A percentile compares a stretch with the other conserved stretches of the same genome.
Conservation (phyloP, 805 yeast genomes). For the Wickerhamiella bombiphila region DNA sequence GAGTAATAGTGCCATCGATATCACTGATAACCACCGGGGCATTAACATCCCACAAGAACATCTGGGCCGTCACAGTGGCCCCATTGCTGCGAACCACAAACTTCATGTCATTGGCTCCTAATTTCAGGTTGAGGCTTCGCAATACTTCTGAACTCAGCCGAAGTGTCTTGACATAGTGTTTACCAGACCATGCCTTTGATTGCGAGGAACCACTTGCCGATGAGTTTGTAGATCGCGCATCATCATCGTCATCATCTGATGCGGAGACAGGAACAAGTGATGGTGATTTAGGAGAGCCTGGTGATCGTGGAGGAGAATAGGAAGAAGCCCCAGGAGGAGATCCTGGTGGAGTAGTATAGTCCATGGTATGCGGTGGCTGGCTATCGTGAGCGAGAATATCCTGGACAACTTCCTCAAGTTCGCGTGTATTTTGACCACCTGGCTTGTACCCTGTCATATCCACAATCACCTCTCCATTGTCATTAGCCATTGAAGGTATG, state of each 20-base stretch:
- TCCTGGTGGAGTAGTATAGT: constrained; percentile 10
- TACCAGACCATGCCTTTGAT: background rate
- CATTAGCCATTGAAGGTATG: constrained; percentile 76
- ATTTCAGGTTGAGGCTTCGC: constrained; percentile 50
- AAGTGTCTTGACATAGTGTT: constrained; percentile 62
- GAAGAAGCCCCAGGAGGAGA: constrained; percentile 8
- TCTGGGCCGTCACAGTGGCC: constrained; percentile 55
- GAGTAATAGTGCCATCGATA: constrained; percentile 95
- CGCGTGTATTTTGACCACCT: constrained; percentile 40
- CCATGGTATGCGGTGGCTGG: constrained; percentile 5
- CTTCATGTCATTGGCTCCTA: constrained; percentile 64
- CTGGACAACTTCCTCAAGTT: constrained; percentile 60
- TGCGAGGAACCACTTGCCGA: background rate
- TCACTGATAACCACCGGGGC: constrained; percentile 92
- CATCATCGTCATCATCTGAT: background rate
- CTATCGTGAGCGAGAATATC: constrained; percentile 59
- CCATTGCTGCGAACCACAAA: constrained; percentile 76
- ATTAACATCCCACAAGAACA: constrained; percentile 70
- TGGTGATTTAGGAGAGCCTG: background rate
- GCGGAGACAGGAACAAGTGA: background rate
- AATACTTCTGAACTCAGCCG: constrained; percentile 86
- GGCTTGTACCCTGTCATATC: constrained; percentile 96
- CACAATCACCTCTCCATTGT: constrained; percentile 75
- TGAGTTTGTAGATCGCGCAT: background rate
- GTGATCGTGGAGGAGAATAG: constrained; percentile 3